Evolutionary conservation across 1,139 yeast species (phyloP).

Genomic region (Nadsonia commutata): DNA sequence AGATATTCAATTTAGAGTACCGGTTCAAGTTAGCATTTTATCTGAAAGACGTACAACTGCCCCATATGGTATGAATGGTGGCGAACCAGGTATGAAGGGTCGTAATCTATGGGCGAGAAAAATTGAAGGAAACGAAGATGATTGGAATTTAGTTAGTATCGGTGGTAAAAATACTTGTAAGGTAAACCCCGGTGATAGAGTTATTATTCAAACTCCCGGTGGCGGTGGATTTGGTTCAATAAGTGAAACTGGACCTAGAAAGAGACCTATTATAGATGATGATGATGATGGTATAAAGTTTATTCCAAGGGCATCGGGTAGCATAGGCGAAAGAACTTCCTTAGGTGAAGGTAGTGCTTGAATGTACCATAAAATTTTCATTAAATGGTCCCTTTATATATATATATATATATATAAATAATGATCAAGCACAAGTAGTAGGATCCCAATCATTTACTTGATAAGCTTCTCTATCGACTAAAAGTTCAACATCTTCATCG

Average conservation of each 20-base stretch:
- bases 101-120: slow-evolving; percentile 36
- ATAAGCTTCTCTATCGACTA: slow-evolving; percentile 21
- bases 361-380: not conserved
- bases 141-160: slow-evolving; percentile 25
- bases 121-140: slow-evolving; percentile 13
- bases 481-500: slow-evolving; percentile 18
- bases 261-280: not conserved
- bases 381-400: not conserved
- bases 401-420: not conserved
- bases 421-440: slow-evolving; percentile 5
- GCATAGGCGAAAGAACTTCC: not conserved
- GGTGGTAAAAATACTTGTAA: slow-evolving; percentile 45
- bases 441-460: slow-evolving; percentile 10
- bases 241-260: not conserved
- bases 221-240: slow-evolving; percentile 28
- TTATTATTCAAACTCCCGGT: slow-evolving; percentile 37
- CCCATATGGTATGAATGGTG: slow-evolving; percentile 51
- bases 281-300: not conserved
- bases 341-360: not conserved
- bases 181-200: slow-evolving; percentile 39
- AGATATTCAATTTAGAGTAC: slow-evolving; percentile 43
- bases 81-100: slow-evolving; percentile 45
- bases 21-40: slow-evolving; percentile 42
- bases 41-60: slow-evolving; percentile 45
- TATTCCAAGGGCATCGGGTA: not conserved